Conservation (phyloP, 331 rosid genomes). For the Stylosanthes scabra region DNA sequence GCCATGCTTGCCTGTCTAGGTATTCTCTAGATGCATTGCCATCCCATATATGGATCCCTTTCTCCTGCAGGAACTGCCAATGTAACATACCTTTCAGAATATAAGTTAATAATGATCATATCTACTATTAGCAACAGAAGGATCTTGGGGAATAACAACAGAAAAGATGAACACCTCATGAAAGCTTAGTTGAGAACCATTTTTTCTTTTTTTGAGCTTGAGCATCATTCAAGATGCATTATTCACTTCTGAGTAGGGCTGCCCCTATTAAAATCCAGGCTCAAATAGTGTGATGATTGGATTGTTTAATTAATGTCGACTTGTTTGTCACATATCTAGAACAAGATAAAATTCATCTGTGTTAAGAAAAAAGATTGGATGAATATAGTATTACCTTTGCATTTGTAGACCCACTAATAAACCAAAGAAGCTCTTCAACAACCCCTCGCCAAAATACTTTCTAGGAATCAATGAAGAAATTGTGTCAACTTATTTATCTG, state of each 20-base stretch:
- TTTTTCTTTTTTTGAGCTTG: background rate
- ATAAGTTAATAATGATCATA: constrained; percentile 17
- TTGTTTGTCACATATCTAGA: background rate
- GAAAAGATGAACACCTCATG: background rate
- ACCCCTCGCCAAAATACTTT: constrained; percentile 98
- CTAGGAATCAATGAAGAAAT: constrained; percentile 56
- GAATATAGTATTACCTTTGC: constrained; percentile 70
- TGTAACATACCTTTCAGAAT: constrained; percentile 26
- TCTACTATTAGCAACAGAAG: constrained; percentile 14
- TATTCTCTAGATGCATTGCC: constrained; percentile 96
- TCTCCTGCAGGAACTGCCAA: constrained; percentile 87
- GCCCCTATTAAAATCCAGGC: too few species aligned
- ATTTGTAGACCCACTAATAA: constrained; percentile 95
- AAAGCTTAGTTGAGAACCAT: constrained; percentile 12
- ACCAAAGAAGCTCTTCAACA: constrained; percentile 98
- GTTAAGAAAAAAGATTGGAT: constrained; percentile 13
- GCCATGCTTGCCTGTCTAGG: constrained; percentile 76
- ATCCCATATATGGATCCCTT: constrained; percentile 94
- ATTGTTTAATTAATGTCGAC: constrained; percentile 13
- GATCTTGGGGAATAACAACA: background rate
- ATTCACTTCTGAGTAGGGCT: background rate
- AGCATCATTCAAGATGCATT: background rate
- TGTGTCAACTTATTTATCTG: constrained; percentile 42
- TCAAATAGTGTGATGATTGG: too few species aligned
- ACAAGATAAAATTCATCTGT: background rate